These are phyloP conservation scores for Candida jianshihensis DNA, from an alignment of 805 yeast genomes.

Conservation along the genomic window DNA sequence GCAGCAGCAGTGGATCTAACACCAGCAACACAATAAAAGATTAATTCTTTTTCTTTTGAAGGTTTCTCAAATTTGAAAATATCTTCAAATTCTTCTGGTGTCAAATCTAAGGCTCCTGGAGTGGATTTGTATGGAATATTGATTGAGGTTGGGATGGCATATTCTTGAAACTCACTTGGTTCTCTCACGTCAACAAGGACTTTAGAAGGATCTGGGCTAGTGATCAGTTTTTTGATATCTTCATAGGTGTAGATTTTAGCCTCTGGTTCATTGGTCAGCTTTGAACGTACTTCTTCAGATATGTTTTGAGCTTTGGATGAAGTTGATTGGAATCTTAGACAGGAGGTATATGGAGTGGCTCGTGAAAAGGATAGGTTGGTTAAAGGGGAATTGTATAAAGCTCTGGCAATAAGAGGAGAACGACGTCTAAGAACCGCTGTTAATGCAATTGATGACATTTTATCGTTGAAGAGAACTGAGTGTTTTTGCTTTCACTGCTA, in stretches of 20 bases:
- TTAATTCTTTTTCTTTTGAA: constrained; percentile 54
- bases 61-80: constrained; percentile 84
- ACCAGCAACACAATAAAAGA: constrained; percentile 91
- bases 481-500: too few relatives aligned
- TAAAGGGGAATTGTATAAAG: neutral
- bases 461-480: neutral
- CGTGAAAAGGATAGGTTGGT: constrained; percentile 1
- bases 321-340: constrained; percentile 7
- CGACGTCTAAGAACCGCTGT: neutral
- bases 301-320: constrained; percentile 3
- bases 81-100: constrained; percentile 72
- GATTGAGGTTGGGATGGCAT: constrained; percentile 77
- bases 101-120: constrained; percentile 85
- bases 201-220: constrained; percentile 38
- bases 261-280: constrained; percentile 8
- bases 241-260: constrained; percentile 49
- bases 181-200: constrained; percentile 88
- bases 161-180: constrained; percentile 65
- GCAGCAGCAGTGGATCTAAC: constrained; percentile 87
- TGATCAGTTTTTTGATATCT: constrained; percentile 39
- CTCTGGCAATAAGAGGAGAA: neutral
- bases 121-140: constrained; percentile 86
- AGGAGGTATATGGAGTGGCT: neutral
- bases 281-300: constrained; percentile 6
- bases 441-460: neutral